These are phyloP conservation scores for Xylariaceae sp. DNA, from an alignment of 2,329 filamentous ascomycete genomes.

Conservation along the genomic window DNA sequence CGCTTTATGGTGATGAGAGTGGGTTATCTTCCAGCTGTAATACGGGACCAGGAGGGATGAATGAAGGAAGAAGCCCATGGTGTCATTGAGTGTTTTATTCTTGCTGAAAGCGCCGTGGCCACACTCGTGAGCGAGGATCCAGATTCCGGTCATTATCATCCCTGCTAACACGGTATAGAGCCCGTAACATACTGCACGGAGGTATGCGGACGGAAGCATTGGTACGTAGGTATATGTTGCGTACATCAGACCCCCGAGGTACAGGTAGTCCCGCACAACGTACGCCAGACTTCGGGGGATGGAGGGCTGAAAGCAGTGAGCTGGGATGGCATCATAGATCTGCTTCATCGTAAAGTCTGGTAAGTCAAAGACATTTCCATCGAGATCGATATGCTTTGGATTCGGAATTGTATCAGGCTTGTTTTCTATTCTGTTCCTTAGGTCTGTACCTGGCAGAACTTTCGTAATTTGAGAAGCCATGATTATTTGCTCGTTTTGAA, in stretches of 20 bases:
- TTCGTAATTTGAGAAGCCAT: background rate
- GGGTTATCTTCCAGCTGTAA: background rate
- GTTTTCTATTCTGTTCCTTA: background rate
- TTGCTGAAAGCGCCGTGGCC: background rate
- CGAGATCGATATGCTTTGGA: background rate
- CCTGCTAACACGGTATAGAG: background rate
- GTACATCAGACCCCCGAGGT: background rate
- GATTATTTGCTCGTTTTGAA: background rate
- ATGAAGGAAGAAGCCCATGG: background rate
- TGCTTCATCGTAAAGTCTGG: background rate
- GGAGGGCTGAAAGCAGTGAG: background rate
- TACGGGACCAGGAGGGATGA: background rate
- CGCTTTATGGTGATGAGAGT: background rate
- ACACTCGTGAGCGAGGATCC: constrained; percentile 1
- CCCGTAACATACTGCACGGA: background rate
- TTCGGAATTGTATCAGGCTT: background rate
- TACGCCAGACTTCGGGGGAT: background rate
- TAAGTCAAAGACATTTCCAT: background rate
- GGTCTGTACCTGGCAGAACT: background rate
- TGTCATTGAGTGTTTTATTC: background rate
- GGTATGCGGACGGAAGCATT: background rate
- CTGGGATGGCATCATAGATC: background rate
- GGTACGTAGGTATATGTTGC: background rate
- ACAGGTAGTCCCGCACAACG: background rate
- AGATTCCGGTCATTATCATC: background rate